Evolutionary conservation across 2,329 filamentous ascomycete genomes (phyloP).

Genomic region (Diaporthe aspalathi): DNA sequence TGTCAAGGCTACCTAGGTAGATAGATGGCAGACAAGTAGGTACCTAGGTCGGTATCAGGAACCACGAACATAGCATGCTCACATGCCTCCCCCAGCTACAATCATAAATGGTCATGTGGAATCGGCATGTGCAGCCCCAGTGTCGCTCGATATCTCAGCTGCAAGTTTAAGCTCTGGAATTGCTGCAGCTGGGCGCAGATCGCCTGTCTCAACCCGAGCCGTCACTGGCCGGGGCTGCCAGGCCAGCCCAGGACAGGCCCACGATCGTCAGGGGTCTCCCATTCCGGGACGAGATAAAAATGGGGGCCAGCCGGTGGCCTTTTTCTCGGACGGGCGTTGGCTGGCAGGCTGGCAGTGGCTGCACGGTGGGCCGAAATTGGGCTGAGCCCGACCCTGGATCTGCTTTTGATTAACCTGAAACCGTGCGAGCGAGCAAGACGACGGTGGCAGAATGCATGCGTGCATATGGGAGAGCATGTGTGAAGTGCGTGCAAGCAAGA

Average conservation of each 20-base stretch:
- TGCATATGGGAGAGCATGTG: not conserved
- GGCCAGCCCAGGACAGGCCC: not conserved
- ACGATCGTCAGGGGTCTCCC: conserved; percentile 25
- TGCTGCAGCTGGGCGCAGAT: conserved; percentile 31
- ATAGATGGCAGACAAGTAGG: not conserved
- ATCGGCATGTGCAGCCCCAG: conserved; percentile 6
- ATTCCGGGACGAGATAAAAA: conserved; percentile 21
- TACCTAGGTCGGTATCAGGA: no score
- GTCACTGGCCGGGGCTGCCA: conserved; percentile 25
- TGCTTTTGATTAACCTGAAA: conserved; percentile 34
- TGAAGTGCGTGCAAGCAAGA: not conserved
- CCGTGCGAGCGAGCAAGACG: conserved; percentile 13
- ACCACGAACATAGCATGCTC: no score
- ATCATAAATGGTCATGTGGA: not conserved
- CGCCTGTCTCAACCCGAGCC: conserved; percentile 16
- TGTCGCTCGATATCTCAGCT: conserved; percentile 18
- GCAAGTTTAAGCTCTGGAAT: conserved; percentile 20
- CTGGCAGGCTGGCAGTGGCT: no score
- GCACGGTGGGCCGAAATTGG: conserved; percentile 26
- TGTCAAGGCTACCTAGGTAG: not conserved
- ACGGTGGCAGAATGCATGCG: not conserved
- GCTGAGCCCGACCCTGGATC: conserved; percentile 29
- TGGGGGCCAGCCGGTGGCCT: conserved; percentile 4
- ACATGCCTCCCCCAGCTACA: not conserved
- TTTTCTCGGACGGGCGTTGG: no score